phyloP scores from a whole-genome alignment of 441 rosid genomes.

The Geranium incanum region DNA sequence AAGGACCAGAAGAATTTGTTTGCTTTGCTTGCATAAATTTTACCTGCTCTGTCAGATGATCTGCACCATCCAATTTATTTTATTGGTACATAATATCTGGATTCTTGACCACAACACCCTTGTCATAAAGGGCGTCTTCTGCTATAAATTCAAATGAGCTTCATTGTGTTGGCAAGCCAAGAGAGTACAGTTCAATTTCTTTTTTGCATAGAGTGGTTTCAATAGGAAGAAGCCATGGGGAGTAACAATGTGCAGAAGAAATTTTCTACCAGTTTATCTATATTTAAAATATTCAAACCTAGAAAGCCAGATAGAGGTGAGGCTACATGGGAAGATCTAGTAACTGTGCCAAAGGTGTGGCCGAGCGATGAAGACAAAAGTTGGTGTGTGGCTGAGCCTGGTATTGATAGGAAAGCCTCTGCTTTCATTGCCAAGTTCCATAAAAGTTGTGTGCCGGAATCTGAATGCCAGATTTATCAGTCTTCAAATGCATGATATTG shows the following conservation, averaged over 20 bases:
- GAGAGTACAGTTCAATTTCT: background rate
- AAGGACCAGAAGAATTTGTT: background rate
- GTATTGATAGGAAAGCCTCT: slow-evolving; percentile 57
- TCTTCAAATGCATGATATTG: slow-evolving; percentile 6
- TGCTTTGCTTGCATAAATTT: background rate
- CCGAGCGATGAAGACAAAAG: slow-evolving; percentile 63
- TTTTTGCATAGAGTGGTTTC: background rate
- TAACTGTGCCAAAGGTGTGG: slow-evolving; percentile 32
- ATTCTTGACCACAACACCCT: background rate
- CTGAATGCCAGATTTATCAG: slow-evolving; percentile 26
- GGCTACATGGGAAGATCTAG: slow-evolving; percentile 26
- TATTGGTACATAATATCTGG: background rate
- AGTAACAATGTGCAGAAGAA: slow-evolving; percentile 36
- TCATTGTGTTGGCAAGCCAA: background rate
- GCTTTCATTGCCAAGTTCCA: slow-evolving; percentile 54
- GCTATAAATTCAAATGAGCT: slow-evolving; percentile 7
- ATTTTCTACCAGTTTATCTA: slow-evolving; percentile 27
- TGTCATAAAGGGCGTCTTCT: background rate
- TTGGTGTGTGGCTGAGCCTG: slow-evolving; percentile 48
- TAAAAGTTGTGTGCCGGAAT: slow-evolving; percentile 36
- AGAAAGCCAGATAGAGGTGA: slow-evolving; percentile 31
- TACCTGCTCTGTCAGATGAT: background rate
- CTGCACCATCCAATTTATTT: background rate
- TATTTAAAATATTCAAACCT: slow-evolving; percentile 34
- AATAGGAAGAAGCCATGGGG: slow-evolving; percentile 27